These are phyloP conservation scores for Colletotrichum scovillei DNA, from an alignment of 2,329 filamentous ascomycete species.

Conservation along the genomic window DNA sequence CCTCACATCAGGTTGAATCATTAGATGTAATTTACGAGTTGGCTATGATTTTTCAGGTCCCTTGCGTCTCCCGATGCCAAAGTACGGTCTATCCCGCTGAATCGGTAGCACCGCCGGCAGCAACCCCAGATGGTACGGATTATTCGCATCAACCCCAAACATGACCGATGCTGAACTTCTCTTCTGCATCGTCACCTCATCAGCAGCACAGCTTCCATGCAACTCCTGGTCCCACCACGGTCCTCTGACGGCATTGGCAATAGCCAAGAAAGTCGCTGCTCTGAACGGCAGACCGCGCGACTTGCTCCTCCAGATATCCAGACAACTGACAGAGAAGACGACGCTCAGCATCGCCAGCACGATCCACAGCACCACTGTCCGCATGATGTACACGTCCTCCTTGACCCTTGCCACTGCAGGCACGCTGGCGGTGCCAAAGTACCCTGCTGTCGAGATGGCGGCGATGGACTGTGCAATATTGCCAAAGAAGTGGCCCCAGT, in stretches of 20 bases:
- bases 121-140: neutral
- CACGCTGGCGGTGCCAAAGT: constrained; percentile 16
- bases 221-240: constrained; percentile 20
- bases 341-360: constrained; percentile 3
- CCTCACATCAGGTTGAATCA: neutral
- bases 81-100: neutral
- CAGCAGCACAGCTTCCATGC: constrained; percentile 16
- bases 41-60: no score
- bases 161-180: constrained; percentile 14
- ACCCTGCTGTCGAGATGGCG: constrained; percentile 11
- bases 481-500: constrained; percentile 22
- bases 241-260: constrained; percentile 18
- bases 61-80: neutral
- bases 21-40: neutral
- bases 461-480: constrained; percentile 12
- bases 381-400: constrained; percentile 13
- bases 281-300: constrained; percentile 12
- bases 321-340: constrained; percentile 3
- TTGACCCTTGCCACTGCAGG: neutral
- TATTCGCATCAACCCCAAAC: neutral
- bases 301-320: constrained; percentile 23
- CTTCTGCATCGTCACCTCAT: constrained; percentile 9
- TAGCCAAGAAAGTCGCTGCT: constrained; percentile 15
- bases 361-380: constrained; percentile 13
- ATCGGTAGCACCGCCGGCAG: constrained; percentile 17